Evolutionary conservation across 305 asterid species (phyloP).

Genomic region (Euphrasia arctica): DNA sequence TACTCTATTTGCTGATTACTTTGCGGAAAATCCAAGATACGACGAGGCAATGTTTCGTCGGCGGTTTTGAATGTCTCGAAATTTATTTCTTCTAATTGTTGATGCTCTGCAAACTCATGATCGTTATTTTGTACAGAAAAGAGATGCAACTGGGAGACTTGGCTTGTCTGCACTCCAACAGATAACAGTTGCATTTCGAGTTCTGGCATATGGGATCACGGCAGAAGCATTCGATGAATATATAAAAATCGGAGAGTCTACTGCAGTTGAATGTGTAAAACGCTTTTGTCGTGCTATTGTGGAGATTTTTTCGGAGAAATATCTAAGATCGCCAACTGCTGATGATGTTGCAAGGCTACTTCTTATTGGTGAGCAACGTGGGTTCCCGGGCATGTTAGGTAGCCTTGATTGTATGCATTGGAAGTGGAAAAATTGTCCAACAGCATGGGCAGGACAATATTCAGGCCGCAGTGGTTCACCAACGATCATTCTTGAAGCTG

Average conservation of each 20-base stretch:
- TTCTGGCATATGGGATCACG: too few relatives aligned
- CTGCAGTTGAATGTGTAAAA: background rate
- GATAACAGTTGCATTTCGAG: too few relatives aligned
- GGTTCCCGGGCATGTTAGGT: background rate
- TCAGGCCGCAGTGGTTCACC: background rate
- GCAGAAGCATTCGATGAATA: background rate
- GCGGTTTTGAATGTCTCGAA: background rate
- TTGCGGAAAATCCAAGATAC: background rate
- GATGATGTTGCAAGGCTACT: background rate
- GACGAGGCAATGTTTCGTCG: background rate
- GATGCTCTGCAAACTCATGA: background rate
- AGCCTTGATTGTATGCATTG: conserved; percentile 1
- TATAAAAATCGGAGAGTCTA: background rate
- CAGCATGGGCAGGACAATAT: background rate
- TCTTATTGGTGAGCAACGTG: background rate
- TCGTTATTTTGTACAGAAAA: background rate
- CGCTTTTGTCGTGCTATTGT: background rate
- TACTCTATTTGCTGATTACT: background rate
- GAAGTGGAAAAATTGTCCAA: background rate
- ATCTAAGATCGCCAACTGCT: background rate
- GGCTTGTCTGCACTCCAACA: background rate
- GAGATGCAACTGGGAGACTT: background rate
- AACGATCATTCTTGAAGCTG: background rate
- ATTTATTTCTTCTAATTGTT: background rate
- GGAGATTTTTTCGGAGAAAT: background rate